Base-by-base conservation (phyloP, 2,329 filamentous ascomycete genomes). In the Scedosporium aurantiacum region DNA sequence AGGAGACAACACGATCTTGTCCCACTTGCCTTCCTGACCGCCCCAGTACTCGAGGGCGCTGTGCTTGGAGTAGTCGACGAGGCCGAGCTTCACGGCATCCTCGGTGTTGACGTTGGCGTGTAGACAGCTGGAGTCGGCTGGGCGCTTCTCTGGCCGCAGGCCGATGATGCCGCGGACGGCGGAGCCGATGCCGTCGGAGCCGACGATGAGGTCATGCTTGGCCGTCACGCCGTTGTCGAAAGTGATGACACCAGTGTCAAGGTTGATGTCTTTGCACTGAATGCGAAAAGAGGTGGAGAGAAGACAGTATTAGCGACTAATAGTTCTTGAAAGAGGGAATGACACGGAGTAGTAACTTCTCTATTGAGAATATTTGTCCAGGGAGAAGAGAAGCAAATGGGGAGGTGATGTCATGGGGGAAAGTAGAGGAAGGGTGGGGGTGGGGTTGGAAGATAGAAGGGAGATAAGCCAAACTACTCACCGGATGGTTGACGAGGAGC, bases 1-100 rank as follows among this genome's bases (percentile, higher is more conserved):
- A 4, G 86, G 84, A 0, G 84, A 87, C 1, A 89, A 74, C 4
- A 89, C 86, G 62, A 89, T 88, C 76, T 89, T 89, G 71, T 88
- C 82, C 77, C 76, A 83, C 67, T 82, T 83, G 61, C 73, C 75
- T 60, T 85, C 81, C 60, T 84, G 80, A 1, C 86, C 86, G 27
- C 86, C 86, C 86, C 86, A 89, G 74, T 87, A 89, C 70, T 89
- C 83, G 0, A 89, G 74, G 0, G 85, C 85, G 27, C 70, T 75
- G 72, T 88, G 70, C 40, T 78, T 67, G 0, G 83, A 83, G 71
- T 86, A 88, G 68, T 88, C 83, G 37, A 83, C 78, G 0, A 88
- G 77, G 2, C 85, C 85, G 1, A 82, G 74, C 62, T 76, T 75
- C 32, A 83, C 77, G 1, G 82, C 83, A n/a, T 86, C 78, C 43